Conservation (phyloP, 306 rosid species). For the Pachyrhizus erosus region DNA sequence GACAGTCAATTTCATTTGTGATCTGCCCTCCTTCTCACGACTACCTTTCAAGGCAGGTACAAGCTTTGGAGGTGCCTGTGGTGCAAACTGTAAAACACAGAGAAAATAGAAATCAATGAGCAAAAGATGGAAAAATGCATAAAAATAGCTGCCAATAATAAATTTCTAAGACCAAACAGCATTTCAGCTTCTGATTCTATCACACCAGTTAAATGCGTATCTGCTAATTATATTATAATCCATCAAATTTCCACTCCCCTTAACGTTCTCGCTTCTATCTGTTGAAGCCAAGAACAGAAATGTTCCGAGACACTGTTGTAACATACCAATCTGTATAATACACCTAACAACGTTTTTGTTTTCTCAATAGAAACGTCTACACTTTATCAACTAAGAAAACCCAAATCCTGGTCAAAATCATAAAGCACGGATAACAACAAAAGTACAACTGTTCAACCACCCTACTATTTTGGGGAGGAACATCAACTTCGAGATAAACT, state of each 20-base stretch:
- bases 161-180: background rate
- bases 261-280: background rate
- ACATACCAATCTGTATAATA: background rate
- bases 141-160: background rate
- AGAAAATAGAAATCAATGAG: conserved; percentile 11
- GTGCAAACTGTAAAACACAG: conserved; percentile 26
- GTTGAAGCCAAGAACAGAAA: background rate
- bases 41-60: conserved; percentile 87
- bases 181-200: background rate
- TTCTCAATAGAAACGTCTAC: background rate
- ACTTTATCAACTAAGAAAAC: background rate
- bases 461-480: background rate
- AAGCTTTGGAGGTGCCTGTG: conserved; percentile 65
- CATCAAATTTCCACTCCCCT: background rate
- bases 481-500: background rate
- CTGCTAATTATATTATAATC: background rate
- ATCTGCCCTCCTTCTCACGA: conserved; percentile 58
- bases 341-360: background rate
- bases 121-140: background rate
- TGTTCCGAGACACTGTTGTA: background rate
- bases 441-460: background rate
- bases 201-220: background rate
- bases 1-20: conserved; percentile 57
- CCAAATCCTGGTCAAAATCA: background rate
- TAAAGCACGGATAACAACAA: background rate